These are phyloP conservation scores for Macrolepiota fuliginosa DNA, from an alignment of 768 basidiomycete species.

Conservation along the genomic window DNA sequence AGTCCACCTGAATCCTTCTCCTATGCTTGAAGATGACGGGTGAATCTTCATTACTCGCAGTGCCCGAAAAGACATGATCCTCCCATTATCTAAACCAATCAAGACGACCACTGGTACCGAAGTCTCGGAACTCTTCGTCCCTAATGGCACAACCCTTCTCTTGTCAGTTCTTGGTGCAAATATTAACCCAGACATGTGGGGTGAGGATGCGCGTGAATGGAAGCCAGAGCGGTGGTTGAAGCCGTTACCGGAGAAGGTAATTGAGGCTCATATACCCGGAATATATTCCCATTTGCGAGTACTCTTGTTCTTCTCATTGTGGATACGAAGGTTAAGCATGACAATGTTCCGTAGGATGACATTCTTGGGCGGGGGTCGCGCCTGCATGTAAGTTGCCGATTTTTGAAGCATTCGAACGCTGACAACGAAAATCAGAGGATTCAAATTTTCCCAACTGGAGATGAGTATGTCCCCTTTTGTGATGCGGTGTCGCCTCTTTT, in stretches of 20 bases:
- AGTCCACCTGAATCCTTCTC: no score
- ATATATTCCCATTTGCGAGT: conserved; percentile 43
- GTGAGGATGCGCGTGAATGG: conserved; percentile 45
- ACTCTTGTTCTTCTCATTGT: neutral
- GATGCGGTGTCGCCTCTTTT: no score
- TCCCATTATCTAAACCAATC: no score
- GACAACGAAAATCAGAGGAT: conserved; percentile 9
- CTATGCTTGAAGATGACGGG: no score
- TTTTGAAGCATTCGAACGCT: no score
- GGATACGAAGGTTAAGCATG: no score
- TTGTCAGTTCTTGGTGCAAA: conserved; percentile 38
- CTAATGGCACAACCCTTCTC: conserved; percentile 35
- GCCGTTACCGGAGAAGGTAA: conserved; percentile 33
- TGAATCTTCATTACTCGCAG: no score
- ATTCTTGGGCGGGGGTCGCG: no score
- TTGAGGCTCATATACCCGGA: conserved; percentile 32
- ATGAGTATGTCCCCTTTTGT: conserved; percentile 11
- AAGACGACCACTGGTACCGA: no score
- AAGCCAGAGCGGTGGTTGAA: conserved; percentile 50
- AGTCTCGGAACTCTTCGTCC: conserved; percentile 35
- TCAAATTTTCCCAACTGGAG: conserved; percentile 17
- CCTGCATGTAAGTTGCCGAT: conserved; percentile 17
- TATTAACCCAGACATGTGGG: conserved; percentile 41
- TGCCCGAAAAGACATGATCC: no score
- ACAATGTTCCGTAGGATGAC: no score